These are phyloP conservation scores for Solanum chacoense DNA, from an alignment of 305 asterid genomes.

Conservation along the genomic window DNA sequence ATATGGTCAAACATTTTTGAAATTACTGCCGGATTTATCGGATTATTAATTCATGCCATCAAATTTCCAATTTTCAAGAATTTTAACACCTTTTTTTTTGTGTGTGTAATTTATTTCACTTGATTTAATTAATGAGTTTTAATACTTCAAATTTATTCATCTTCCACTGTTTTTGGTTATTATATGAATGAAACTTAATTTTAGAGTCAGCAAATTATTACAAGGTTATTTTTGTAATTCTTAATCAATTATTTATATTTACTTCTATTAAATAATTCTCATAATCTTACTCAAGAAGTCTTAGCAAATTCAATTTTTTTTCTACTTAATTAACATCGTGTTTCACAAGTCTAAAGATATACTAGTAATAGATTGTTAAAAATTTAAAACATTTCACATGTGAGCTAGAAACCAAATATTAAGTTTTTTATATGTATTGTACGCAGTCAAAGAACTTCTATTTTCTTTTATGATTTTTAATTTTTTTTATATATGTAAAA, in stretches of 20 bases:
- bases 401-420: background rate
- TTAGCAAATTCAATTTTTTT: background rate
- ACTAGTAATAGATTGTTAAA: background rate
- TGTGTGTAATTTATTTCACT: background rate
- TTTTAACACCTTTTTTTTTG: background rate
- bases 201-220: background rate
- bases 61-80: background rate
- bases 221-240: background rate
- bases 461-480: background rate
- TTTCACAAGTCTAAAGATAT: background rate
- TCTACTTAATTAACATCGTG: background rate
- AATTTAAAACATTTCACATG: background rate
- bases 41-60: background rate
- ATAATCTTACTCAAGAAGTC: background rate
- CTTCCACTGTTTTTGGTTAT: background rate
- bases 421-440: background rate
- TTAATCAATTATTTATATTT: background rate
- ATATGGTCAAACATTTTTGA: background rate
- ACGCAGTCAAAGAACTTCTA: too few relatives aligned
- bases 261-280: background rate
- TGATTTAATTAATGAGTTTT: background rate
- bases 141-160: background rate
- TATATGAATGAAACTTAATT: background rate
- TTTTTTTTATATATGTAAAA: background rate
- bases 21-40: constrained; percentile 1